A percentile compares a stretch with the other conserved stretches of the same genome.
Evolutionary conservation across 352 stramenopile species (phyloP).

Genomic region (Phytophthora melonis): DNA sequence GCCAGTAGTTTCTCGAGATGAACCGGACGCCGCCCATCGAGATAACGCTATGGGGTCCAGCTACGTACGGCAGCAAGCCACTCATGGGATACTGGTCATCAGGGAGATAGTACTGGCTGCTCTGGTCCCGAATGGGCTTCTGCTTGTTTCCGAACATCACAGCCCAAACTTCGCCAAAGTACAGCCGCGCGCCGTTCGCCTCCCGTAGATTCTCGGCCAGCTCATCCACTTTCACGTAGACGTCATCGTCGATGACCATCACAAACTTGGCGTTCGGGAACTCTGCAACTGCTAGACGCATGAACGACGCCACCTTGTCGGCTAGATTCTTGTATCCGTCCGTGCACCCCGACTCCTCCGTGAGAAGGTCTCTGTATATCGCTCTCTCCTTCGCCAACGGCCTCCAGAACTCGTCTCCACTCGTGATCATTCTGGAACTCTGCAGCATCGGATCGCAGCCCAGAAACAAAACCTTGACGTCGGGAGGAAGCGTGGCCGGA

Average conservation of each 20-base stretch:
- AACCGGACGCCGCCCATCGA: slow-evolving; percentile 57
- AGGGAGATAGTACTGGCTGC: slow-evolving; percentile 1
- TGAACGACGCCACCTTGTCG: slow-evolving; percentile 38
- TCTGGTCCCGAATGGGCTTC: slow-evolving; percentile 20
- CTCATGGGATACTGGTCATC: slow-evolving; percentile 30
- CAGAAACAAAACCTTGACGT: slow-evolving; percentile 48
- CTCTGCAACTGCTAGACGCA: slow-evolving; percentile 16
- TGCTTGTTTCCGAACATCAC: not conserved
- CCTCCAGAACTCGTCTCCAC: slow-evolving; percentile 10
- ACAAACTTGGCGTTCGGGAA: slow-evolving; percentile 34
- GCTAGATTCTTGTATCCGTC: slow-evolving; percentile 40
- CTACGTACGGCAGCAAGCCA: slow-evolving; percentile 38
- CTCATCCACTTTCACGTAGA: slow-evolving; percentile 47
- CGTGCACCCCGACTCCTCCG: slow-evolving; percentile 44
- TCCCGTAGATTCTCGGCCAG: not conserved
- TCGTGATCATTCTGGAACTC: not conserved
- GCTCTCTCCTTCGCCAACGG: slow-evolving; percentile 40
- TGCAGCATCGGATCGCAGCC: slow-evolving; percentile 35
- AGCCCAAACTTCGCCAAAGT: slow-evolving; percentile 12
- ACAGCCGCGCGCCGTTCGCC: slow-evolving; percentile 6
- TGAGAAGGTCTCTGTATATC: slow-evolving; percentile 47
- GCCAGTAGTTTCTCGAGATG: slow-evolving; percentile 43
- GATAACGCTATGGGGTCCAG: slow-evolving; percentile 49
- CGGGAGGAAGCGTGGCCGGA: slow-evolving; percentile 2
- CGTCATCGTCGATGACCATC: slow-evolving; percentile 59